A percentile compares a stretch with the other conserved stretches of the same genome.
Conservation (phyloP, 2,329 filamentous ascomycete species). For the Claviceps capensis region DNA sequence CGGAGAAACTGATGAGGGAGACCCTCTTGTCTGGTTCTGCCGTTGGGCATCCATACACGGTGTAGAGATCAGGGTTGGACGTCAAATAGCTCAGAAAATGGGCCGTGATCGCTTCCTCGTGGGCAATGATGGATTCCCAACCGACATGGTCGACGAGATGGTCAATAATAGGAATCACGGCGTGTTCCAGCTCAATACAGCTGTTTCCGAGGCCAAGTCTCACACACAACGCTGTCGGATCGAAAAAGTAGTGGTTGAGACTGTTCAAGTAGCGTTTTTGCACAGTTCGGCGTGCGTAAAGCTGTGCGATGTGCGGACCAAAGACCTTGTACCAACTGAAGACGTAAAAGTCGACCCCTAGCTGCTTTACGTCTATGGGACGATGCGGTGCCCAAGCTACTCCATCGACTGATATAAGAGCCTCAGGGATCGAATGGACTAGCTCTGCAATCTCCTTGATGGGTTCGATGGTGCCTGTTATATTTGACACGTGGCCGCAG, state of each 20-base stretch:
- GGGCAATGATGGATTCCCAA: conserved; percentile 39
- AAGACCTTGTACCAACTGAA: conserved; percentile 79
- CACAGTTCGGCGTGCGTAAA: conserved; percentile 49
- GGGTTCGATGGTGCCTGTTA: conserved; percentile 52
- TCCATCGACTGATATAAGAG: conserved; percentile 59
- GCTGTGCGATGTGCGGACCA: conserved; percentile 57
- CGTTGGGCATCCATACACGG: conserved; percentile 6
- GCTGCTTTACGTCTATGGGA: conserved; percentile 49
- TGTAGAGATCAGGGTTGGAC: conserved; percentile 30
- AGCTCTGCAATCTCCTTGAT: conserved; percentile 39
- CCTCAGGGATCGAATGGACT: conserved; percentile 31
- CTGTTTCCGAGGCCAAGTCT: conserved; percentile 56
- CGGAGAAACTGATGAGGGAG: conserved; percentile 53
- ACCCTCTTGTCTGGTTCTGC: conserved; percentile 29
- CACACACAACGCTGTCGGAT: conserved; percentile 41
- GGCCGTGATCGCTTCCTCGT: conserved; percentile 47
- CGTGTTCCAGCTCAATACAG: conserved; percentile 56
- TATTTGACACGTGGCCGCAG: conserved; percentile 61
- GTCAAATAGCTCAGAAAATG: conserved; percentile 48
- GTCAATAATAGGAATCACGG: conserved; percentile 44
- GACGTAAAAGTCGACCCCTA: conserved; percentile 63
- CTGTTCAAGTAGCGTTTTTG: conserved; percentile 39
- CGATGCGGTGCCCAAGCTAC: conserved; percentile 67
- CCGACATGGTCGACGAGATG: conserved; percentile 39
- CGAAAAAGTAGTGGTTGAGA: conserved; percentile 55